phyloP scores from a whole-genome alignment of 1,139 yeast species.

The Suhomyces bolitotheri region DNA sequence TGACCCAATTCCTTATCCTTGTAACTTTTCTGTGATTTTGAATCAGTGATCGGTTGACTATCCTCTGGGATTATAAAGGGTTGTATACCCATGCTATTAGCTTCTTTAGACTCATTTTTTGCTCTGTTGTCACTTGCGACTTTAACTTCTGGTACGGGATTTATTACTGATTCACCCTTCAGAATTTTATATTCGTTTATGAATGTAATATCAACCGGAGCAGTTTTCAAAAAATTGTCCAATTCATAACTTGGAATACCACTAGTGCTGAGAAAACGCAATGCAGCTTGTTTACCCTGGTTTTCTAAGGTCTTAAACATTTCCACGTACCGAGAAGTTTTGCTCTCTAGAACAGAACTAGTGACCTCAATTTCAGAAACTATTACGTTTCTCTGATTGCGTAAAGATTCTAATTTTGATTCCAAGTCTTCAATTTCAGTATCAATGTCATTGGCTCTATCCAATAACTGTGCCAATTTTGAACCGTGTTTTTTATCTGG shows the following conservation, averaged over 20 bases:
- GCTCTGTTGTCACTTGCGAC: background rate
- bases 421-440: conserved; percentile 47
- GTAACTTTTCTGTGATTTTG: conserved; percentile 1
- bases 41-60: background rate
- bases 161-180: conserved; percentile 1
- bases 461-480: conserved; percentile 39
- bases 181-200: conserved; percentile 17
- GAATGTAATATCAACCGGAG: conserved; percentile 37
- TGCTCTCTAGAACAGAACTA: conserved; percentile 55
- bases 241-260: conserved; percentile 26
- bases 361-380: conserved; percentile 49
- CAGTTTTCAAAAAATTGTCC: conserved; percentile 20
- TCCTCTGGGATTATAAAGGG: conserved; percentile 25
- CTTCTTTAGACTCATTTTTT: background rate
- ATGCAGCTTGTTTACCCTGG: conserved; percentile 38
- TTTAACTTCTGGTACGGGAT: background rate
- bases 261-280: conserved; percentile 24
- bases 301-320: conserved; percentile 42
- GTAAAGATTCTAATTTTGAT: conserved; percentile 33
- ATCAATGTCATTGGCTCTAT: conserved; percentile 37
- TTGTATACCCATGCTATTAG: conserved; percentile 28
- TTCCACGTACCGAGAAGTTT: conserved; percentile 45
- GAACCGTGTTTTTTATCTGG: conserved; percentile 46
- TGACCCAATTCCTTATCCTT: conserved; percentile 19
- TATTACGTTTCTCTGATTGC: conserved; percentile 38